Base-by-base conservation (phyloP, 2,329 filamentous ascomycete species). In the Metarhizium brunneum region DNA sequence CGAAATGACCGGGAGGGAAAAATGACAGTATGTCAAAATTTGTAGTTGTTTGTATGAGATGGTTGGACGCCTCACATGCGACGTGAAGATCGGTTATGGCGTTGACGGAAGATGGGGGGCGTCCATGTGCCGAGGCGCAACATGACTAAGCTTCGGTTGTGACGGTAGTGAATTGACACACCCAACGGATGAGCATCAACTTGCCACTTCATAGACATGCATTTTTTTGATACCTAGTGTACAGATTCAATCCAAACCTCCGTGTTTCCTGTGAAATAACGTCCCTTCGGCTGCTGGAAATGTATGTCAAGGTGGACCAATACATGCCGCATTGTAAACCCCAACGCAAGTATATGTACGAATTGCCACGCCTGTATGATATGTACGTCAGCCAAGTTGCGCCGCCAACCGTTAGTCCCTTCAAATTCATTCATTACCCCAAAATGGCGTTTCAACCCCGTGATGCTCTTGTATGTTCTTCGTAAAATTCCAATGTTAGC, bases 401-500 rank as follows among this genome's bases (percentile, higher is more conserved):
- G 42, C 42, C 42, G n/a, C 42, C 5, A 6, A 45, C 16, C 42
- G n/a, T 45, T 45, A 2, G 18, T 18, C 11, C 10, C 25, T 25
- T 20, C 45, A 13, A 16, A 48, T 48, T 30, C 18, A 30, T 48
- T 48, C 11, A 4, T 47, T 48, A 13, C 14, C 6, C 43, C 43
- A 42, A 18, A 18, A 20, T 11, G 42, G 42, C 20, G 35, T 18
- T 13, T 56, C 43, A 56, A 13, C 53, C 42, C 54, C 47, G 55
- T 29, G 50, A 52, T 49, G 42, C 42, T 29, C 47, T 52, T 18
- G 57, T 52, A 56, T 80, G 72, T 73, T 87, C 83, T 64, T 97
- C 92, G 69, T 89, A 96, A 73, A 96, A 96, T 73, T 96, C 92
- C 66, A 96, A 71, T 43, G 92, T 96, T 73, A 95, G 77, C 16